Conservation (phyloP, 2,329 filamentous ascomycete genomes). For the Sporothrix brunneoviolacea region DNA sequence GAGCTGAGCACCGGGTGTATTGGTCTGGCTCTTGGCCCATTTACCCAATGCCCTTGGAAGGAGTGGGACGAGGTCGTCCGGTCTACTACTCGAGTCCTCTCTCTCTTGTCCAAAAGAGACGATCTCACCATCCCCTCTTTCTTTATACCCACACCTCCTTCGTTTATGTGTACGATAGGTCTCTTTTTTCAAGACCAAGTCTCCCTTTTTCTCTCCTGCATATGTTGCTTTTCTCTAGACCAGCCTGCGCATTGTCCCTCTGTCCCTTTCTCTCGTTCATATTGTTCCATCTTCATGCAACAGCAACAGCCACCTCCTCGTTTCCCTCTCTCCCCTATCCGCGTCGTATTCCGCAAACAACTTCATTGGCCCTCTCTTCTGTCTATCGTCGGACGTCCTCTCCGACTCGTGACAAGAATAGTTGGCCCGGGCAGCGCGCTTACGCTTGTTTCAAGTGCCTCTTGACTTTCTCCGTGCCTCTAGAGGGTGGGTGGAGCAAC, state of each 20-base stretch:
- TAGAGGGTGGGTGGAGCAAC: neutral
- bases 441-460: constrained; percentile 15
- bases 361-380: neutral
- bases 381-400: neutral
- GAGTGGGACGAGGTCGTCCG: neutral
- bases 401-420: too few relatives aligned
- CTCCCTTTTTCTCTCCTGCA: neutral
- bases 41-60: neutral
- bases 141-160: constrained; percentile 8
- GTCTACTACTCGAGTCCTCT: neutral
- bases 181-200: neutral
- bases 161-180: neutral
- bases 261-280: neutral
- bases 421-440: constrained; percentile 20
- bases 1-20: too few relatives aligned
- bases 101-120: neutral
- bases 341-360: neutral
- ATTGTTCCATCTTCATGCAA: neutral
- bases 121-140: constrained; percentile 4
- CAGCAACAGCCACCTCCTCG: constrained; percentile 2
- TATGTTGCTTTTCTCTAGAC: neutral
- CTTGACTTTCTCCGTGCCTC: neutral
- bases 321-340: neutral
- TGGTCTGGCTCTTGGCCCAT: too few relatives aligned
- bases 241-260: neutral